Evolutionary conservation across 768 basidiomycete genomes (phyloP), one percentile per base, ranked within the genome.

Genomic region (Punctularia strigosozonata): DNA sequence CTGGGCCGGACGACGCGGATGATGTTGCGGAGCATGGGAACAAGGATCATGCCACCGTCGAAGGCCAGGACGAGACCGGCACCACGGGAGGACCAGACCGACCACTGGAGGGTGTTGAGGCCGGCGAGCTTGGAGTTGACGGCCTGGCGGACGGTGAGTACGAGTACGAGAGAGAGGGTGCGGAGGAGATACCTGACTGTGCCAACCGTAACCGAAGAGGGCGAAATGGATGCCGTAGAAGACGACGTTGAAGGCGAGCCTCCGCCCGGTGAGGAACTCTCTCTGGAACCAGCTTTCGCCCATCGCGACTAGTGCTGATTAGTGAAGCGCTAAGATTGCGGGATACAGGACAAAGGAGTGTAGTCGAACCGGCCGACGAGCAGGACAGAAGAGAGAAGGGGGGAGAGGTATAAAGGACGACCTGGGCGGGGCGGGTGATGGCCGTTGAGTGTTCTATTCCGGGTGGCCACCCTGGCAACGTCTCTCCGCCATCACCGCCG

Each of bases 31-130:
- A 92, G 57, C 78, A 94, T 81, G 24, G 91, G 91, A 33, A 97
- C 52, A 38, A 92, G 71, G 47, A 95, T 88, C 47, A 94, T 62
- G 37, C 76, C 80, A 3, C 87, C 90, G 57, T 91, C 77, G 53
- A 80, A 79, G 15, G 89, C 90, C 31, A 97, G 75, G 35, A 80
- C 83, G 25, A 97, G 77, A 54, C 89, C 91, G 32, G 91, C 91
- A 28, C 89, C 91, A 45, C 91, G 80, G 41, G 89, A 92, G 10
- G 54, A 64, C 91, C 91, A 97, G 30, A 91, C 88, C 15, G 87
- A 90, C 60, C 68, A 94, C 46, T 60, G 71, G 50, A 97, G 71
- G 6, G 56, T 64, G 53, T 97, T 95, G 40, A 97, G 74, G 19
- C 73, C 80, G 30, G 77, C 70, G 22, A 95, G 69, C 42, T 64